phyloP scores from a whole-genome alignment of 139 green algal species.

The Chlorella sp. region DNA sequence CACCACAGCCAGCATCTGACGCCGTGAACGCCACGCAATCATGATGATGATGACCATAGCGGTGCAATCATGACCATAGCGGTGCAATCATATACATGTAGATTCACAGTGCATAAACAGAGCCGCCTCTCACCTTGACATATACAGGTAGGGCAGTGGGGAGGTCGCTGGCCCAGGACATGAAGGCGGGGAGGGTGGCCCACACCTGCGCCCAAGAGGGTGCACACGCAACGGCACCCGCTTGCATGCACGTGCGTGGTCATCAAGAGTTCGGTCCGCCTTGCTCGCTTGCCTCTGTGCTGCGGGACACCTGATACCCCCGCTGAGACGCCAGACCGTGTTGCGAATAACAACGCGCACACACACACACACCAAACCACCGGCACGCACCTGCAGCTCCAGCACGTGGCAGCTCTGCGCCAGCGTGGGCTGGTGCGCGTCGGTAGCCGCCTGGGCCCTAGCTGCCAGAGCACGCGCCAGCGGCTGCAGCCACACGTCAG shows the following conservation, averaged over 20 bases:
- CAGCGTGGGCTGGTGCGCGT: constrained; percentile 5
- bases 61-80: background rate
- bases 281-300: background rate
- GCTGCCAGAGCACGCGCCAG: constrained; percentile 49
- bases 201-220: too few relatives aligned
- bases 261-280: background rate
- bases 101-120: too few relatives aligned
- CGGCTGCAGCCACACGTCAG: constrained; percentile 37
- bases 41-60: background rate
- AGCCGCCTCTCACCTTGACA: too few relatives aligned
- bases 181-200: constrained; percentile 74
- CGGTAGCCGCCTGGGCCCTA: constrained; percentile 15
- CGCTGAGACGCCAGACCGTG: background rate
- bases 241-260: constrained; percentile 18
- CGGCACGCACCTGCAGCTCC: constrained; percentile 43
- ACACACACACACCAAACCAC: constrained; percentile 14
- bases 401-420: constrained; percentile 38
- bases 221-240: too few relatives aligned
- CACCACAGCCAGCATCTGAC: background rate
- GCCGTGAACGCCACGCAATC: background rate
- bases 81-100: too few relatives aligned
- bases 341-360: background rate
- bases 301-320: background rate
- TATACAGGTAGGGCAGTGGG: constrained; percentile 12
- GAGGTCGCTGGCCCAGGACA: constrained; percentile 65